Conservation (phyloP, 179 eudicot species). For the Beta macrorhiza region DNA sequence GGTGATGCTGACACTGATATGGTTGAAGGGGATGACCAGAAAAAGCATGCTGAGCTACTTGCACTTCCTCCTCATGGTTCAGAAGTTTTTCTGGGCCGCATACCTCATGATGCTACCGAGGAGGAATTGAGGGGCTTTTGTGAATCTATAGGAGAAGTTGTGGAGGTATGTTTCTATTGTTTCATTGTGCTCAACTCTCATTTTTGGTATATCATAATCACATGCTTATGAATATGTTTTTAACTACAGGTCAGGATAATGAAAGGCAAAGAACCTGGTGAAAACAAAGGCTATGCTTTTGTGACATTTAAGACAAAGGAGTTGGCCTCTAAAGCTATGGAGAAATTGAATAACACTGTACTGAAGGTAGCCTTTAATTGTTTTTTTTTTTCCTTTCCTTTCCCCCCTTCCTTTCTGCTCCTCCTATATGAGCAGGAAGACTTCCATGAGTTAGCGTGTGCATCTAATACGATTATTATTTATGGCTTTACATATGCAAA, state of each 20-base stretch:
- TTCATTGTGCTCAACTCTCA: neutral
- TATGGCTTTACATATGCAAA: neutral
- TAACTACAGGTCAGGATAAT: conserved; percentile 73
- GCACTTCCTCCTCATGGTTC: conserved; percentile 96
- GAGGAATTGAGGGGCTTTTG: conserved; percentile 70
- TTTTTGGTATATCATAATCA: neutral
- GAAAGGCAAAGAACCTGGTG: conserved; percentile 72
- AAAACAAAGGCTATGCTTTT: conserved; percentile 92
- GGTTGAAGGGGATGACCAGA: conserved; percentile 44
- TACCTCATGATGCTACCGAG: conserved; percentile 76
- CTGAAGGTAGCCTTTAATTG: conserved; percentile 50
- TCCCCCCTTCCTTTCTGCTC: neutral
- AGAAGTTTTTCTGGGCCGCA: conserved; percentile 86
- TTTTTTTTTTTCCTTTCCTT: neutral
- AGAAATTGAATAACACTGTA: conserved; percentile 63
- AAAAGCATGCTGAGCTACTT: conserved; percentile 76
- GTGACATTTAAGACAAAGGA: conserved; percentile 80
- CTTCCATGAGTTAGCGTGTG: neutral
- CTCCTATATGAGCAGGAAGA: neutral
- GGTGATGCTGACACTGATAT: conserved; percentile 49
- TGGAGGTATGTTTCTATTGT: conserved; percentile 54
- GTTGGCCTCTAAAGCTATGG: conserved; percentile 82
- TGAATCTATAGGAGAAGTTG: conserved; percentile 80
- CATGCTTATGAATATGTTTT: conserved; percentile 14
- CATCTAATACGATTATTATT: neutral